Evolutionary conservation across 106 monocot species (phyloP), one percentile per base, ranked within the genome.

Genomic region (Platanthera guangdongensis): DNA sequence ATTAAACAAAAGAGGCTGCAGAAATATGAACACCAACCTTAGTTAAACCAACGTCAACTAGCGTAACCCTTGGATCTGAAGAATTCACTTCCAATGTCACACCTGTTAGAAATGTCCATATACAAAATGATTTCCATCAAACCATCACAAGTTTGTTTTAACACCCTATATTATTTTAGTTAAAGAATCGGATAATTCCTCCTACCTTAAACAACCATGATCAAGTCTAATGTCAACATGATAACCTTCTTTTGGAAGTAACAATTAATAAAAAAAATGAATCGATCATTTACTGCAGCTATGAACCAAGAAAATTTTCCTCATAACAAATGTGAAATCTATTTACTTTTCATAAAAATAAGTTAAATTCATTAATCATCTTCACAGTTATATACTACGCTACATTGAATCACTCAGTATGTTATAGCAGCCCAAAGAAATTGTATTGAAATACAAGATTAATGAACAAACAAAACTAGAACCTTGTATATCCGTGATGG

Each of bases 1-100:
- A 70, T 47, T 70, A 70, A 50, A 72, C 51, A 50, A 72, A 39
- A 46, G 50, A 72, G 51, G 51, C 1, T n/a, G 0, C 6, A 25
- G 51, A 18, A 9, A 50, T 72, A 16, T 50, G 8, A 62, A 71
- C 67, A 21, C 79, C 79, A 52, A 95, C 95, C 92, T 95, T 95
- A 82, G 80, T 85, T 78, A 95, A 90, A 9, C 95, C 95, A 81
- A 95, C 95, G 87, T 95, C 89, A 78, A 95, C 88, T 76, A 81
- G 78, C 67, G 93, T 97, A 53, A 93, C 93, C 39, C 78, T 63
- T 47, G 81, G 68, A 71, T 63, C 54, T 50, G 81, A 75, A 69
- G 60, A 72, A 81, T 79, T 83, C 74, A 80, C 80, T 75, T 90
- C 82, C 85, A 97, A 72, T 39, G 96, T 93, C 73, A 97, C 74